phyloP scores from a whole-genome alignment of 441 rosid species.

The Gossypium trilobum region DNA sequence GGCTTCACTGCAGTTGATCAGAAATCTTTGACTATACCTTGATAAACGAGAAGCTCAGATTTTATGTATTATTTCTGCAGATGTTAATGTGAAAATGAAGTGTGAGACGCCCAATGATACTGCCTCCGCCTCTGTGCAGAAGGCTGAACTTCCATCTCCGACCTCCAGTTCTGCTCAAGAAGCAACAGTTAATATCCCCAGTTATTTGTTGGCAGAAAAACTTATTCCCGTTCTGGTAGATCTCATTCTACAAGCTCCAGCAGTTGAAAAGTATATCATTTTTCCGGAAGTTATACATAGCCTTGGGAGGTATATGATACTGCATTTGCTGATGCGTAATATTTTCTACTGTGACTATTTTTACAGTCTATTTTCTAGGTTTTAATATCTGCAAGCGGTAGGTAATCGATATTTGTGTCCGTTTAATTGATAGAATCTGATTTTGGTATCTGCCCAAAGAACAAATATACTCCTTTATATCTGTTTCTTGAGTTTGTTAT shows the following conservation, averaged over 20 bases:
- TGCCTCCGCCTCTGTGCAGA: constrained; percentile 30
- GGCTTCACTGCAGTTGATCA: constrained; percentile 8
- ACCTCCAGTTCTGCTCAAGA: constrained; percentile 27
- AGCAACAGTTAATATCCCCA: constrained; percentile 33
- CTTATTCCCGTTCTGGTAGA: constrained; percentile 69
- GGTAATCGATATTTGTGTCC: background rate
- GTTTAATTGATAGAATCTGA: background rate
- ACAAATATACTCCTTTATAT: background rate
- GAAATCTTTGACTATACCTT: constrained; percentile 14
- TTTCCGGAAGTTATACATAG: constrained; percentile 78
- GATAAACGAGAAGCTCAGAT: constrained; percentile 19
- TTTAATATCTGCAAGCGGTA: background rate
- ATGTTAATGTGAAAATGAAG: constrained; percentile 23
- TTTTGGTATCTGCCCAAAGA: background rate
- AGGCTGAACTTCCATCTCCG: constrained; percentile 31
- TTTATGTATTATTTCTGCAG: constrained; percentile 27
- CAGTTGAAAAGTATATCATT: constrained; percentile 55
- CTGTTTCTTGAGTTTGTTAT: constrained; percentile 1
- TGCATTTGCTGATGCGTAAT: background rate
- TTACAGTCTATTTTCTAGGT: background rate
- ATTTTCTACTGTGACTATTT: background rate
- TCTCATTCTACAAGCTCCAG: constrained; percentile 65
- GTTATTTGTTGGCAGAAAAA: constrained; percentile 72
- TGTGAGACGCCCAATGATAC: constrained; percentile 35
- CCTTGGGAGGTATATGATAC: constrained; percentile 62